These are phyloP conservation scores for Rugonectria rugulosa DNA, from an alignment of 2,329 filamentous ascomycete genomes.

Conservation along the genomic window DNA sequence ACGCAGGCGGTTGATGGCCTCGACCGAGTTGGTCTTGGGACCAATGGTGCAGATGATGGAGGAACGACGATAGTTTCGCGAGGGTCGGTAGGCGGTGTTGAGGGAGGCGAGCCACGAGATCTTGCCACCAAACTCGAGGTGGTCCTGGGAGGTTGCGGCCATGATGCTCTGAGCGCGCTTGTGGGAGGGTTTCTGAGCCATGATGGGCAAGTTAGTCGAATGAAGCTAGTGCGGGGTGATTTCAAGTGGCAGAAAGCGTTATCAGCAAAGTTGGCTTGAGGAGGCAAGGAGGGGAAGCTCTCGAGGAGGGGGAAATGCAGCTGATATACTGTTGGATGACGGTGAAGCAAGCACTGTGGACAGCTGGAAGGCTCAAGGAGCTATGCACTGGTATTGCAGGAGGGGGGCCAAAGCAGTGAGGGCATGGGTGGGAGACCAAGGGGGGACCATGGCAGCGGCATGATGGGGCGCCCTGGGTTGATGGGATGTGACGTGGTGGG, in stretches of 20 bases:
- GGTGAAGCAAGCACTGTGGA: constrained; percentile 12
- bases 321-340: constrained; percentile 30
- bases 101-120: constrained; percentile 74
- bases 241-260: constrained; percentile 23
- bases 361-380: constrained; percentile 14
- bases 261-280: constrained; percentile 31
- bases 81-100: constrained; percentile 87
- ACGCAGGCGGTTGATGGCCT: constrained; percentile 95
- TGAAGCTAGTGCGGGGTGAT: constrained; percentile 9
- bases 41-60: constrained; percentile 99
- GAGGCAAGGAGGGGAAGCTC: constrained; percentile 21
- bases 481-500: constrained; percentile 41
- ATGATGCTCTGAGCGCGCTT: constrained; percentile 53
- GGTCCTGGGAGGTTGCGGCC: constrained; percentile 78
- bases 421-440: constrained; percentile 28
- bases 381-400: constrained; percentile 29
- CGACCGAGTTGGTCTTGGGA: constrained; percentile 97
- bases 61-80: constrained; percentile 91
- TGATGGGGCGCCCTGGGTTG: constrained; percentile 34
- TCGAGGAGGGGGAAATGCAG: constrained; percentile 18
- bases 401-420: constrained; percentile 25
- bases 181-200: constrained; percentile 43
- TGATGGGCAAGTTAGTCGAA: constrained; percentile 37
- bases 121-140: constrained; percentile 79
- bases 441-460: constrained; percentile 25